These are phyloP conservation scores for slime mould (Dictyostelium discoideum) DNA, from an alignment of 78 protist species.

Conservation along the genomic window dicty_2.7 NC_007089.4:154501-155000, in stretches of 20 bases:
- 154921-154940: too few relatives aligned
- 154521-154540: not conserved
- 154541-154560: not conserved
- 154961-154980: too few relatives aligned
- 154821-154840: not conserved
- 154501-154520: not conserved
- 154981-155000: too few relatives aligned
- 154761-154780: not conserved
- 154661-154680: not conserved
- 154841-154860: not conserved
- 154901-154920: not conserved
- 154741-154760: not conserved
- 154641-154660: not conserved
- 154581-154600: not conserved
- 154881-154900: not conserved
- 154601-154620: not conserved
- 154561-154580: not conserved
- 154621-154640: not conserved
- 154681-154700: not conserved
- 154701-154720: not conserved
- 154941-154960: too few relatives aligned
- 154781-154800: not conserved
- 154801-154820: not conserved
- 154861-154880: not conserved
- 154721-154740: not conserved